Base-by-base conservation (phyloP, 2,329 filamentous ascomycete genomes). In the Pestalotiopsis sp. region DNA sequence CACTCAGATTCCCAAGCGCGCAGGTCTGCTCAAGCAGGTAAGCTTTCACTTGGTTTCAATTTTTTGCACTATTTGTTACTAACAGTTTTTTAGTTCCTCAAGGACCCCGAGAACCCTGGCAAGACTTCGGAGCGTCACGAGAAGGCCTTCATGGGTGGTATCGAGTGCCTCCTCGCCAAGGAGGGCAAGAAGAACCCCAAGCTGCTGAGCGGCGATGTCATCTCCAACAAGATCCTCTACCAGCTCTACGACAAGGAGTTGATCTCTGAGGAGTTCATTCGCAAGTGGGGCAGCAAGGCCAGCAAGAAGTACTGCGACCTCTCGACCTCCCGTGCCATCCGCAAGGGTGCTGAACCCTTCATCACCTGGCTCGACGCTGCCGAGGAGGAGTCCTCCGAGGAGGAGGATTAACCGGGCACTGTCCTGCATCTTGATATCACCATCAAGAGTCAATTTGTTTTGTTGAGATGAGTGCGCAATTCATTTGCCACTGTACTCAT, bases 291-390 rank as follows among this genome's bases (percentile, higher is more conserved):
- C 73, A 88, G 89, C 79, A 97, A 96, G 87, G 94, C 95, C 69
- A 97, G 94, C 89, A 98, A 97, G 91, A 98, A 98, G 86, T 98
- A 98, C 80, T 93, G 97, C 75, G 95, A 98, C 80, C 83, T 97
- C 70, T 80, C 91, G 70, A 95, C 91, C 70, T 97, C 94, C 84
- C 95, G 94, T 87, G 97, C 97, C 88, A 94, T 98, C 72, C 94
- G 95, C 84, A 95, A 97, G 87, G 92, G 93, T 73, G 94, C 96
- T 67, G 93, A 97, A 85, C 91, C 93, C 72, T 99, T 99, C 89
- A 87, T 98, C 78, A 92, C 91, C 76, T 98, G 95, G 95, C 93
- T 98, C 69, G 90, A 93, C 75, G 93, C 92, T 82, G 95, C 95
- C 67, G 92, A 95, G 80, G 90, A 92, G 72, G 91, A 93, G 72